These are phyloP conservation scores for Fusarium caatingaense DNA, from an alignment of 2,329 filamentous ascomycete genomes.

Conservation along the genomic window DNA sequence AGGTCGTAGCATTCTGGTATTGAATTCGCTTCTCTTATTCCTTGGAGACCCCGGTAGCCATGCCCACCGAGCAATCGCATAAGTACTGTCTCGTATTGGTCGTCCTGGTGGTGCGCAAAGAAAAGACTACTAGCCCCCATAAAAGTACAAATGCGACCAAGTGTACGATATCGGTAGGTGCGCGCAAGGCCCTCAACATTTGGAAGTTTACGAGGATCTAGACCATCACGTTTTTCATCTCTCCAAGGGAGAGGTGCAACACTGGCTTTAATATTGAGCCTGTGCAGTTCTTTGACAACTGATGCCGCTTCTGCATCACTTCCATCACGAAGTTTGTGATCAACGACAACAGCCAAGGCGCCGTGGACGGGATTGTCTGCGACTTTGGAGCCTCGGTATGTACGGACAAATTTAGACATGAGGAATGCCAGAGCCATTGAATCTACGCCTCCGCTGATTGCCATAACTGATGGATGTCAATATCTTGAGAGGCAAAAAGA, in stretches of 20 bases:
- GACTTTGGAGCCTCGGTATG: conserved; percentile 52
- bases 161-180: conserved; percentile 74
- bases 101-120: conserved; percentile 88
- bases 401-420: conserved; percentile 62
- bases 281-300: conserved; percentile 56
- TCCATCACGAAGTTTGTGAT: conserved; percentile 67
- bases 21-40: conserved; percentile 71
- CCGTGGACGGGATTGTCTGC: conserved; percentile 58
- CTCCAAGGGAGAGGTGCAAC: conserved; percentile 61
- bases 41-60: conserved; percentile 75
- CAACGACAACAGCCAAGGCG: conserved; percentile 63
- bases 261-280: conserved; percentile 51
- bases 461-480: conserved; percentile 66
- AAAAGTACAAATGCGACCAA: conserved; percentile 71
- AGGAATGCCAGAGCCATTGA: conserved; percentile 95
- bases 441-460: conserved; percentile 92
- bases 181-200: conserved; percentile 85
- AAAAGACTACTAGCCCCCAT: conserved; percentile 70
- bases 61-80: conserved; percentile 79
- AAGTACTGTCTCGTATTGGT: conserved; percentile 90
- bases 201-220: conserved; percentile 55
- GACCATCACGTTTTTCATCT: conserved; percentile 44
- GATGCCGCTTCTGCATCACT: conserved; percentile 64
- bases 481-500: neutral
- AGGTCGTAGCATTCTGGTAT: conserved; percentile 89